Conservation (phyloP, 1,284 basidiomycete species). For the Irpex lacteus region DNA sequence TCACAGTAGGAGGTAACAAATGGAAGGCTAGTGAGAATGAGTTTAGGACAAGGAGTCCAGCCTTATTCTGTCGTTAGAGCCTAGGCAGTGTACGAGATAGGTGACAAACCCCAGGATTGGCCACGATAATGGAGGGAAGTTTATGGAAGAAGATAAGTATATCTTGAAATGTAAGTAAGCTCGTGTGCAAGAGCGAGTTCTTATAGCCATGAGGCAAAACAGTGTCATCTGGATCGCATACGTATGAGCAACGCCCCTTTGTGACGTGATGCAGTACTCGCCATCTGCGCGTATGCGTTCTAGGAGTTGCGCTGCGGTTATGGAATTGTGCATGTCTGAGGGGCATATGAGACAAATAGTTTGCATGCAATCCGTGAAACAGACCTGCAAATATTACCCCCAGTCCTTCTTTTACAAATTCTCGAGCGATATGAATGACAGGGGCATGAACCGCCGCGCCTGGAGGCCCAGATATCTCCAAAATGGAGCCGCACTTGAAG, state of each 20-base stretch:
- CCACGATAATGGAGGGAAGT: constrained; percentile 43
- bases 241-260: constrained; percentile 6
- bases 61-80: constrained; percentile 33
- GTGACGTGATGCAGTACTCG: constrained; percentile 5
- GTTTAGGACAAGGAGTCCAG: constrained; percentile 58
- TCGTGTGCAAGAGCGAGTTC: constrained; percentile 42
- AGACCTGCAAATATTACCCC: constrained; percentile 64
- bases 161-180: constrained; percentile 47
- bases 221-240: constrained; percentile 19
- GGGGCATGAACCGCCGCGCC: constrained; percentile 55
- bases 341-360: constrained; percentile 7
- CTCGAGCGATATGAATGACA: constrained; percentile 40
- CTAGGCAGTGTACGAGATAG: constrained; percentile 21
- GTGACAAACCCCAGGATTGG: constrained; percentile 43
- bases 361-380: constrained; percentile 14
- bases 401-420: constrained; percentile 43
- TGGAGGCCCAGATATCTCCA: constrained; percentile 74
- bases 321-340: constrained; percentile 70
- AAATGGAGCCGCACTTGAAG: constrained; percentile 52
- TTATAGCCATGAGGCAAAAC: constrained; percentile 25
- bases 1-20: constrained; percentile 33
- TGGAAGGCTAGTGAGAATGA: constrained; percentile 69
- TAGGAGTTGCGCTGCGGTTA: constrained; percentile 43
- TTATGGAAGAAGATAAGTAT: constrained; percentile 59
- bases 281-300: constrained; percentile 37